Base-by-base conservation (phyloP, 139 green algal genomes). In the Asterochloris sp. region DNA sequence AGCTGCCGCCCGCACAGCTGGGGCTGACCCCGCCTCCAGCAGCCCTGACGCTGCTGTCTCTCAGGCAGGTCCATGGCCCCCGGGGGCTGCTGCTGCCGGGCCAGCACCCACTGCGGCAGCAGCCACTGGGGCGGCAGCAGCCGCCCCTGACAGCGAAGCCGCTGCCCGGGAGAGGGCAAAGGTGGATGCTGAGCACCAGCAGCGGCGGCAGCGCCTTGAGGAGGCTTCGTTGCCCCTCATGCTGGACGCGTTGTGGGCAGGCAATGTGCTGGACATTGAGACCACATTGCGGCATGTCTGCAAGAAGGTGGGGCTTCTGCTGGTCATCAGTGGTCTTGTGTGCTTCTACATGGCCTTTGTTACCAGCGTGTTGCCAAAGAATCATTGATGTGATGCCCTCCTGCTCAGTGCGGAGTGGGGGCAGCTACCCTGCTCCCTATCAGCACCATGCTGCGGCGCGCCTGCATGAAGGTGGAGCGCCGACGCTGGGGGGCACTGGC, bases 171-270 rank as follows among this genome's bases (percentile, higher is more conserved):
- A 54, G 6, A 2, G 38, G 38, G 38, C 38, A 2, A 54, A 54
- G 38, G 63, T 62, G 26, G 73, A 54, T 62, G n/a, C 73, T n/a
- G 62, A 81, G 28, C 77, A 81, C 27, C 61, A 63, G 61, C 77
- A 74, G 27, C 63, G 73, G 67, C 60, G 83, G 60, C 73, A 75
- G 12, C 68, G 88, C 75, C 73, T 95, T 69, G 94, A 97, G 86
- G 91, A 96, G 75, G 89, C 88, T 12, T 85, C 92, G 17, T 80
- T 97, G 81, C 92, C 90, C 11, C 80, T 98, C 21, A 95, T 97
- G 89, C 88, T 98, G 75, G 93, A 97, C 38, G 95, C 95, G n/a
- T 96, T 97, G 92, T 98, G 95, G 95, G 94, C 94, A 4, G 92
- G 94, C 76, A 98, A 97, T 78, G 89, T 93, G 77, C 74, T 98